Evolutionary conservation across 2,329 filamentous ascomycete species (phyloP).

Genomic region (Aureobasidium pullulans): DNA sequence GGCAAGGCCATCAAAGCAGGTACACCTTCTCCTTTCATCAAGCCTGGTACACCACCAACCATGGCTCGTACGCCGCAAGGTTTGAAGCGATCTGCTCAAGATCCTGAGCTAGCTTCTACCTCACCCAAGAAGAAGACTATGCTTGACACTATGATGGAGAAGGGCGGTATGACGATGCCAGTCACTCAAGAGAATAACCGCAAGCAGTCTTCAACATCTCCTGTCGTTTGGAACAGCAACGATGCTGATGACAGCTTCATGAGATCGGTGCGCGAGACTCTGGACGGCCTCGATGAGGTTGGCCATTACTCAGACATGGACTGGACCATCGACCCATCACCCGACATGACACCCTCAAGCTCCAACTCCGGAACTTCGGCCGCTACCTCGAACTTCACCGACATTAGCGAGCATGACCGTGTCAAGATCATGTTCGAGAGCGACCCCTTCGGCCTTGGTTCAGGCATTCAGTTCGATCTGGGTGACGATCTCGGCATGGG

Average conservation of each 20-base stretch:
- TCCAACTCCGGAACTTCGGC: conserved; percentile 25
- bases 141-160: conserved; percentile 19
- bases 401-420: conserved; percentile 37
- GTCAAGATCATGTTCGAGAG: conserved; percentile 32
- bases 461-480: conserved; percentile 4
- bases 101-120: conserved; percentile 16
- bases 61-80: conserved; percentile 14
- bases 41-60: conserved; percentile 17
- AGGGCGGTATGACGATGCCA: conserved; percentile 16
- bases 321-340: conserved; percentile 21
- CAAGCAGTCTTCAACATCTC: conserved; percentile 21
- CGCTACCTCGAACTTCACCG: conserved; percentile 33
- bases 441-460: conserved; percentile 20
- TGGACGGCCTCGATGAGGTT: conserved; percentile 18
- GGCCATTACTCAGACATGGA: conserved; percentile 16
- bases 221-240: not conserved
- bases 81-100: conserved; percentile 18
- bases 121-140: conserved; percentile 23
- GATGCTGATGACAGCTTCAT: conserved; percentile 10
- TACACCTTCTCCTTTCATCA: conserved; percentile 17
- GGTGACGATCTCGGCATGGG: conserved; percentile 9
- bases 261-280: conserved; percentile 18
- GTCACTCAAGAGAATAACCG: conserved; percentile 11
- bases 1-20: conserved; percentile 24
- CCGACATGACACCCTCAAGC: conserved; percentile 19